A percentile compares a stretch with the other conserved stretches of the same genome.
These are phyloP conservation scores for Ogataea trehaloabstinens DNA, from an alignment of 805 yeast genomes.

Conservation along the genomic window DNA sequence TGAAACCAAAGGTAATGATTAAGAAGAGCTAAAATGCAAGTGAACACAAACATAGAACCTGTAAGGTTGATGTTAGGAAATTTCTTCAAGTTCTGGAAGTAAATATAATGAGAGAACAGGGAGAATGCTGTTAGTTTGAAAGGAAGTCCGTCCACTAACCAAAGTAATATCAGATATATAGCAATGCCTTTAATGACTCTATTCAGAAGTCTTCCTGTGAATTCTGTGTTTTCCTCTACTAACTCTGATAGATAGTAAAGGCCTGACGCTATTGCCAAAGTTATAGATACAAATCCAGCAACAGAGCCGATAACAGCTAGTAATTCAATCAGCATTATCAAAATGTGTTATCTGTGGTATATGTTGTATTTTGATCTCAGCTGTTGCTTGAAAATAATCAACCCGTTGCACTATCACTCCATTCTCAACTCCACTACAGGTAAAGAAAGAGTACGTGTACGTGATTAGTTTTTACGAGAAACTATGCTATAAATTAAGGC, in stretches of 20 bases:
- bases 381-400: no score
- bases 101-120: conserved; percentile 66
- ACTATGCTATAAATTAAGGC: no score
- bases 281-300: conserved; percentile 58
- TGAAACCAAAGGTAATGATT: conserved; percentile 92
- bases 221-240: conserved; percentile 89
- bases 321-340: conserved; percentile 57
- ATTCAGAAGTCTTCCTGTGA: conserved; percentile 69
- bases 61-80: conserved; percentile 83
- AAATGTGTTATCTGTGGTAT: no score
- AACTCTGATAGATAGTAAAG: conserved; percentile 86
- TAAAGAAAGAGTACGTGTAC: no score
- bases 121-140: conserved; percentile 64
- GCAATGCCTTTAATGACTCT: conserved; percentile 65
- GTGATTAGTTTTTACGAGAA: no score
- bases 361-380: no score
- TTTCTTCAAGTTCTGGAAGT: conserved; percentile 69
- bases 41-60: conserved; percentile 65
- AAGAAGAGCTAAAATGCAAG: conserved; percentile 68
- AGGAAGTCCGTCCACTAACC: conserved; percentile 80
- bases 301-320: conserved; percentile 60
- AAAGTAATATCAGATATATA: conserved; percentile 50
- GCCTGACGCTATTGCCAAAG: conserved; percentile 78
- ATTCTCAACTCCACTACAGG: no score
- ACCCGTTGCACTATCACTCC: no score